phyloP scores from a whole-genome alignment of 2,329 filamentous ascomycete genomes.

The Aspergillus fumigatiaffinis region DNA sequence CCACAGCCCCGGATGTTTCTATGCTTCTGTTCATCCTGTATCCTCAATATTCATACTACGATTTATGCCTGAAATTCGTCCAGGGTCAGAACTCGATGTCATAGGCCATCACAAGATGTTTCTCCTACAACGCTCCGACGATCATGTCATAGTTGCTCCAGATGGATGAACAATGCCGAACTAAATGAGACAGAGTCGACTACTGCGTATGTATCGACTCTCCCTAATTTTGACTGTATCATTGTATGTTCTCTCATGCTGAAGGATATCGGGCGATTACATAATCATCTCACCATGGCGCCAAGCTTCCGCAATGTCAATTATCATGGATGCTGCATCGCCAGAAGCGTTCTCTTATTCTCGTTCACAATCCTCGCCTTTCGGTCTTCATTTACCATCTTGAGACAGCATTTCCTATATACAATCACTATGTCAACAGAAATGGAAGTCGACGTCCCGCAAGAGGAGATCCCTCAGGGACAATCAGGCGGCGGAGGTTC shows the following conservation, averaged over 20 bases:
- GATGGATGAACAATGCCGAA: background rate
- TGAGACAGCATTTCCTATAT: background rate
- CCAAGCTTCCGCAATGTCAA: background rate
- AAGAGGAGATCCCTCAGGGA: slow-evolving; percentile 28
- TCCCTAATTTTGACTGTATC: background rate
- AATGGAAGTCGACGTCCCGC: slow-evolving; percentile 44
- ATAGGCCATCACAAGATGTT: background rate
- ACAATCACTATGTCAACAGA: slow-evolving; percentile 36
- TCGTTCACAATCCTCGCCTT: background rate
- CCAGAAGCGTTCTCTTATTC: background rate
- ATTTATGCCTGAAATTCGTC: background rate
- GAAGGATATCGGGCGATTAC: background rate
- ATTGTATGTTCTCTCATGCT: background rate
- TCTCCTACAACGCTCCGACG: background rate
- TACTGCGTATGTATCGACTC: background rate
- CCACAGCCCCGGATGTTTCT: background rate
- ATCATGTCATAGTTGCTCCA: background rate
- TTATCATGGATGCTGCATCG: background rate
- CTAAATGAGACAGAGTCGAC: background rate
- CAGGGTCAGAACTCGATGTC: background rate
- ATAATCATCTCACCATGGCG: background rate
- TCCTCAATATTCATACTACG: background rate
- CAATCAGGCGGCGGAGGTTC: slow-evolving; percentile 27
- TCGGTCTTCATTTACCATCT: background rate
- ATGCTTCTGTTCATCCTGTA: background rate